Conservation (phyloP, 2,329 filamentous ascomycete species). For the Ampelomyces quisqualis region DNA sequence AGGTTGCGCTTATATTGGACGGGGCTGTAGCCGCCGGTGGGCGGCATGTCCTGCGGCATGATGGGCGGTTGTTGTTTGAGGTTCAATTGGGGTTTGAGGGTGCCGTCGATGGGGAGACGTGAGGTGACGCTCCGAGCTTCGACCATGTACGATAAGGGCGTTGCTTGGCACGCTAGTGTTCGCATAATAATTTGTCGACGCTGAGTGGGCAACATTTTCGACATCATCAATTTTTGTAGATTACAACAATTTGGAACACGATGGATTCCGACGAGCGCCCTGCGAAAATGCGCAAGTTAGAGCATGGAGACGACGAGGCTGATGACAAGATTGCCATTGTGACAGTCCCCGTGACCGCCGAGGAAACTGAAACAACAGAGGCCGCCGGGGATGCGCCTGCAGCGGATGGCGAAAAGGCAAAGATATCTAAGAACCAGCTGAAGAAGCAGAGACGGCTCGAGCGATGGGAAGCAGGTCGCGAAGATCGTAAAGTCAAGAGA, state of each 20-base stretch:
- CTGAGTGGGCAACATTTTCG: slow-evolving; percentile 20
- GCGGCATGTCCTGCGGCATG: slow-evolving; percentile 99
- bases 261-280: slow-evolving; percentile 61
- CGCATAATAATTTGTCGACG: slow-evolving; percentile 33
- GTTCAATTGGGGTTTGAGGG: slow-evolving; percentile 31
- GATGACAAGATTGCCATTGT: slow-evolving; percentile 13
- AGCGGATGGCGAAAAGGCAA: slow-evolving; percentile 17
- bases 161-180: slow-evolving; percentile 32
- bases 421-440: slow-evolving; percentile 79
- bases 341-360: slow-evolving; percentile 11
- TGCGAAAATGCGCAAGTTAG: slow-evolving; percentile 57
- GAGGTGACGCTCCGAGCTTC: slow-evolving; percentile 26
- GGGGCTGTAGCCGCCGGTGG: slow-evolving; percentile 87
- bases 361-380: slow-evolving; percentile 11
- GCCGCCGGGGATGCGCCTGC: slow-evolving; percentile 7
- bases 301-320: slow-evolving; percentile 29
- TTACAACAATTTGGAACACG: slow-evolving; percentile 9
- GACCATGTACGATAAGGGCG: slow-evolving; percentile 20
- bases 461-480: slow-evolving; percentile 72
- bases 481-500: slow-evolving; percentile 57
- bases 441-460: slow-evolving; percentile 74
- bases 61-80: slow-evolving; percentile 42
- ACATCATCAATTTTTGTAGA: slow-evolving; percentile 4
- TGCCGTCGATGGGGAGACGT: slow-evolving; percentile 29
- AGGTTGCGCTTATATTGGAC: slow-evolving; percentile 99